phyloP scores from a whole-genome alignment of 2,329 filamentous ascomycete species.

The Capronia coronata region DNA sequence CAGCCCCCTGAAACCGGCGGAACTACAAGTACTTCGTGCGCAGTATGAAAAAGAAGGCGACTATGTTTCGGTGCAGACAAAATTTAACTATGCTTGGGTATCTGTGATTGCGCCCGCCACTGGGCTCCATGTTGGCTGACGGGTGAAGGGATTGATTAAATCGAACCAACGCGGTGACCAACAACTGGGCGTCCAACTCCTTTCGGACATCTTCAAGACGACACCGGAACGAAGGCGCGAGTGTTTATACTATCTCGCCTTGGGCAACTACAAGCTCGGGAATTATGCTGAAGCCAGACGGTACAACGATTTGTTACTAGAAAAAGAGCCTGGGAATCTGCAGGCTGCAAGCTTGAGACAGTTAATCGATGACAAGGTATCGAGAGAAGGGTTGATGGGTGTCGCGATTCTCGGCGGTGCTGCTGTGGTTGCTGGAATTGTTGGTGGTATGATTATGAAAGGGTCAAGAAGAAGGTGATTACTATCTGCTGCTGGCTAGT shows the following conservation, averaged over 20 bases:
- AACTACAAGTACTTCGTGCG: conserved; percentile 83
- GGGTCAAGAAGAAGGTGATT: conserved; percentile 49
- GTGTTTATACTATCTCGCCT: conserved; percentile 94
- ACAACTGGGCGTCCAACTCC: conserved; percentile 85
- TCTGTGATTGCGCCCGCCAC: conserved; percentile 23
- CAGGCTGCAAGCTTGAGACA: conserved; percentile 80
- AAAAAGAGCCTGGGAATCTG: conserved; percentile 84
- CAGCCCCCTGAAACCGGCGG: conserved; percentile 81
- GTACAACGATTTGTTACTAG: conserved; percentile 88
- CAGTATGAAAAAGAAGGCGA: conserved; percentile 98
- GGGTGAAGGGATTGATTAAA: conserved; percentile 79
- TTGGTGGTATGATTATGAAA: conserved; percentile 79
- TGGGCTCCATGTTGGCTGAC: neutral
- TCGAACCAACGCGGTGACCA: conserved; percentile 77
- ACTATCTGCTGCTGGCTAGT: neutral
- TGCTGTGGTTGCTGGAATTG: conserved; percentile 84
- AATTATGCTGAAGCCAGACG: conserved; percentile 92
- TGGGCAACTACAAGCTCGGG: conserved; percentile 96
- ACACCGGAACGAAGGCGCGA: conserved; percentile 89
- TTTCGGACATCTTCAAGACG: conserved; percentile 93
- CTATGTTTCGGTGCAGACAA: conserved; percentile 94
- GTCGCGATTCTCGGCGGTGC: conserved; percentile 92
- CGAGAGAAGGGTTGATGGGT: conserved; percentile 86
- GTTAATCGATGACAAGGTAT: conserved; percentile 92
- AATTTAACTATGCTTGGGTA: conserved; percentile 99